Base-by-base conservation (phyloP, 306 rosid species). In the Corylus americana region DNA sequence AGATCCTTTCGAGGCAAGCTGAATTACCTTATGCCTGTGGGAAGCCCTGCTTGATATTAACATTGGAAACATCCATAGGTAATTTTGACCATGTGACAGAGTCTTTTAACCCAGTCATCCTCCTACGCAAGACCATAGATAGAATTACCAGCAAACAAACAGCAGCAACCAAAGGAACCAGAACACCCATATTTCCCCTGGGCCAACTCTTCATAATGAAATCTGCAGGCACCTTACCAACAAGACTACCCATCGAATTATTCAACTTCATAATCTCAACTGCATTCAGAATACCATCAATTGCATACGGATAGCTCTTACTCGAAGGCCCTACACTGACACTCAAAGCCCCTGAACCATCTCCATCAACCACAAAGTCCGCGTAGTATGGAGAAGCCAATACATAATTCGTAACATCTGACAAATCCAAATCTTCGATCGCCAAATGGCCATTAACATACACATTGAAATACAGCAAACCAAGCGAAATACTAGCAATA, bases 401-500 rank as follows among this genome's bases (percentile, higher is more conserved):
- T 10, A 70, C 73, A 77, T 80, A 83, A 29, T 78, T 77, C 0
- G 91, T 59, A 7, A 80, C 75, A 42, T 14, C 27, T 6, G 98
- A 85, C 69, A 95, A 85, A 82, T 95, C 98, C 80, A 91, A 89
- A 81, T 95, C 88, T 39, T 84, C 63, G 17, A 44, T 75, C 0
- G 85, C 98, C 78, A 90, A 74, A 45, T 84, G 5, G 58, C 96
- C 96, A 78, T 95, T 83, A n/a, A 95, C 92, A 80, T 93, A 90
- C 37, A 95, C 92, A 75, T 94, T 94, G 89, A 92, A 94, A 82
- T 69, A 91, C 13, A 94, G 73, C 83, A 93, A 80, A 55, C 92
- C 91, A 14, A 90, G 84, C 0, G 94, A 83, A 50, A 86, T 84
- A 49, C 98, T 95, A 69, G 99, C 97, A 79, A 93, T 91, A 80